Percentiles rank a stretch among this genome's conserved stretches.
Conservation (phyloP, 176 grass and related monocot genomes). For the Phoenix dactylifera region DNA sequence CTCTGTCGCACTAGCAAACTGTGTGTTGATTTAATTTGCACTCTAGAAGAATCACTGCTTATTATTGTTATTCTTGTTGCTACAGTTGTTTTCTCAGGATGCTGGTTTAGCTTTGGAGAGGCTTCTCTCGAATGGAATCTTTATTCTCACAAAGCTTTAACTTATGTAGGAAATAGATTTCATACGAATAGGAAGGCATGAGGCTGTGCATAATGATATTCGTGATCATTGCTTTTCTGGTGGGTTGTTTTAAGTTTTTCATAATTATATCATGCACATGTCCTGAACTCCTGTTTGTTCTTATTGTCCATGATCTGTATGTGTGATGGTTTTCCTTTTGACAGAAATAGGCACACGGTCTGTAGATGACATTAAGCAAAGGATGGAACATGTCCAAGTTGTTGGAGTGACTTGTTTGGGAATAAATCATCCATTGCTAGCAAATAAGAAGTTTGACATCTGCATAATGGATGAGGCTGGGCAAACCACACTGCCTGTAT, state of each 20-base stretch:
- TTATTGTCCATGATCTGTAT: constrained; percentile 6
- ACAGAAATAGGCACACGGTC: constrained; percentile 51
- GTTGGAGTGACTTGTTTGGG: constrained; percentile 96
- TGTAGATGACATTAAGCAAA: constrained; percentile 64
- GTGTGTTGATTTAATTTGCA: too few species aligned
- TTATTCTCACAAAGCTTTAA: constrained; percentile 22
- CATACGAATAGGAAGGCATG: constrained; percentile 83
- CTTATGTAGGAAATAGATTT: constrained; percentile 76
- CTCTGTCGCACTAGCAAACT: too few species aligned
- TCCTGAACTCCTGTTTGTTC: neutral
- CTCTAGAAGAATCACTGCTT: too few species aligned
- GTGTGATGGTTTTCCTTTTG: constrained; percentile 27
- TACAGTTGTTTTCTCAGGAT: neutral
- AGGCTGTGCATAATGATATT: constrained; percentile 74
- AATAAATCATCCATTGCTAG: constrained; percentile 77
- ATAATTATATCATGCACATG: too few species aligned
- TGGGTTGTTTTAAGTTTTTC: constrained; percentile 2
- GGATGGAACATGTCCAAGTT: constrained; percentile 80
- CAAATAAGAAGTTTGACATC: constrained; percentile 90
- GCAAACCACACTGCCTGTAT: constrained; percentile 94
- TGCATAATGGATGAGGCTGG: constrained; percentile 99
- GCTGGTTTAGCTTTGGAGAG: neutral
- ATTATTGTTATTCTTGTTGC: too few species aligned
- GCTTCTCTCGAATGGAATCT: neutral
- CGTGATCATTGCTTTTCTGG: constrained; percentile 67